A percentile compares a stretch with the other conserved stretches of the same genome.
These are phyloP conservation scores for Cymbomonas tetramitiformis DNA, from an alignment of 139 green algal genomes.

Conservation along the genomic window DNA sequence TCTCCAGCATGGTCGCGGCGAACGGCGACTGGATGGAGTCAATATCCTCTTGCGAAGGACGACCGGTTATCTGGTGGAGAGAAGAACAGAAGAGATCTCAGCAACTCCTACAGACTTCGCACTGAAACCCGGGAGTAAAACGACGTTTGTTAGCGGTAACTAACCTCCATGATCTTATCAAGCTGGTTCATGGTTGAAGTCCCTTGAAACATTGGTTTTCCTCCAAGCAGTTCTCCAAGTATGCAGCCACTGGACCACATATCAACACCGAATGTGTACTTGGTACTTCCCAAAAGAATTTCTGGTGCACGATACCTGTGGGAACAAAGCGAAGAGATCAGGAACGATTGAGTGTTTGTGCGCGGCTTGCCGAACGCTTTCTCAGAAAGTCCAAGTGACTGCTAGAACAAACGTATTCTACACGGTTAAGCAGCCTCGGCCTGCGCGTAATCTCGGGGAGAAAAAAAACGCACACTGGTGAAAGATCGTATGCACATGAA, in stretches of 20 bases:
- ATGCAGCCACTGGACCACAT: constrained; percentile 97
- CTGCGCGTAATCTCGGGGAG: too few relatives aligned
- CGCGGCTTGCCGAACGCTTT: constrained; percentile 68
- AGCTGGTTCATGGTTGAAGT: constrained; percentile 70
- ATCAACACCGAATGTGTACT: constrained; percentile 93
- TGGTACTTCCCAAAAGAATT: constrained; percentile 80
- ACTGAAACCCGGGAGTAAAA: too few relatives aligned
- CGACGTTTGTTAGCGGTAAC: neutral
- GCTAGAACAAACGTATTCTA: too few relatives aligned
- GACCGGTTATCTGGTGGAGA: constrained; percentile 17
- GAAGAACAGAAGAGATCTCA: neutral
- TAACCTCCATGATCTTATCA: constrained; percentile 21
- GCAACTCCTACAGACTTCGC: neutral
- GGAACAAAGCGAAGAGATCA: neutral
- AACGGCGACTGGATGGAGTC: constrained; percentile 72
- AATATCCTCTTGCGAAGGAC: constrained; percentile 52
- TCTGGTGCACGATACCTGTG: constrained; percentile 65
- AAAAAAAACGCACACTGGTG: too few relatives aligned
- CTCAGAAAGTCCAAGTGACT: constrained; percentile 98
- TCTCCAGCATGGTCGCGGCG: constrained; percentile 82
- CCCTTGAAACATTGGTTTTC: constrained; percentile 72
- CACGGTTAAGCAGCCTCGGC: too few relatives aligned
- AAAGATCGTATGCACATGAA: too few relatives aligned
- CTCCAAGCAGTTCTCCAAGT: constrained; percentile 81
- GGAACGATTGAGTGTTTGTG: neutral